Evolutionary conservation across 148 eudicot genomes (phyloP), one percentile per base, ranked within the genome.

Genomic region (Nepenthes gracilis): DNA sequence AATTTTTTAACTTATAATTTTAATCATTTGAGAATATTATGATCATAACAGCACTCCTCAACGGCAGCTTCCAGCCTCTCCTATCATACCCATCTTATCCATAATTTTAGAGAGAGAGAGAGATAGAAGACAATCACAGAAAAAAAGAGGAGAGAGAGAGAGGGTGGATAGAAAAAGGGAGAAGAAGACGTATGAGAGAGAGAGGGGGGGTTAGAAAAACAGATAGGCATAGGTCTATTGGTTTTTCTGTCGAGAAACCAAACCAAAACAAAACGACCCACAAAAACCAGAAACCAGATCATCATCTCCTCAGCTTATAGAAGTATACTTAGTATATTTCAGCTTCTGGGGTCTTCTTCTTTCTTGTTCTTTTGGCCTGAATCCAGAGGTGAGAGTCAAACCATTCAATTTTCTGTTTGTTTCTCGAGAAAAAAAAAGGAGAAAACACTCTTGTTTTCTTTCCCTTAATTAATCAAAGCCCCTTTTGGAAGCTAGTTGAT

Each of bases 331-430:
- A 49, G 70, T 48, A 43, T 62, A 53, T 58, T 58, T 64, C 36
- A 36, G 38, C 57, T 61, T 60, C 62, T 68, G 62, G 55, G 61
- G 60, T 60, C 63, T 70, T 23, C 23, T 74, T 65, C 32, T 52
- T 52, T 52, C 69, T 75, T 76, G 72, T 74, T 74, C 76, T 74
- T 77, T 77, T 72, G 78, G 73, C 70, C 62, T 71, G 71, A 77
- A 40, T 74, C 77, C 68, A 36, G 58, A 43, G 23, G 73, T 53
- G 33, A 23, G 56, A 57, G 55, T 64, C 69, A 38, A 63, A 71
- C 62, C 68, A 56, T 73, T 76, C 69, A 23, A 23, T 23, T 23
- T 43, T 75, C 75, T 72, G 72, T 75, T 84, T 78, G 74, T 74
- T 76, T 72, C 75, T 69, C 76, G 47, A 64, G 57, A 23, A 23